A percentile compares a stretch with the other conserved stretches of the same genome.
Conservation (phyloP, 2,329 filamentous ascomycete genomes). For the Fusarium sp. region DNA sequence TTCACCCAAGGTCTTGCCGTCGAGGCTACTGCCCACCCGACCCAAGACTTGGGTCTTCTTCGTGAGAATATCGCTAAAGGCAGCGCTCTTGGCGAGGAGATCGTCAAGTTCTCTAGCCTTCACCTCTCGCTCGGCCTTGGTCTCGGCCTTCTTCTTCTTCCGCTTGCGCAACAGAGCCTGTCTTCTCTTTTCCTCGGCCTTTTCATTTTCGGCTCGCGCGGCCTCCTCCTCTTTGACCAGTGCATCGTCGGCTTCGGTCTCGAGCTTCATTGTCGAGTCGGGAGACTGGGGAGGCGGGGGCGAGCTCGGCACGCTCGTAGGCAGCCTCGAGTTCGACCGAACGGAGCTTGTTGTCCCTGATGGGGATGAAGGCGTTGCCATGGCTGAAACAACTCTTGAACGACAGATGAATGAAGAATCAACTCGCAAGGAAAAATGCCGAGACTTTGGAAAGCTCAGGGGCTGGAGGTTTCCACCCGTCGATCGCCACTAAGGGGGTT, state of each 20-base stretch:
- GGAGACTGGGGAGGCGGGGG: constrained; percentile 50
- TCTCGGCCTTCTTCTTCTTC: constrained; percentile 65
- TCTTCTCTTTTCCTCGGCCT: constrained; percentile 63
- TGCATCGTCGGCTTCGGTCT: constrained; percentile 46
- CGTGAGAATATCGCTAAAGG: constrained; percentile 75
- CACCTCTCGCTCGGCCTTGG: constrained; percentile 68
- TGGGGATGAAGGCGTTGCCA: constrained; percentile 51
- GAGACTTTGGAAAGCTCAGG: not conserved
- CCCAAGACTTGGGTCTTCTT: constrained; percentile 76
- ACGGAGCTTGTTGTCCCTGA: constrained; percentile 52
- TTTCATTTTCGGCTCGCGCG: constrained; percentile 58
- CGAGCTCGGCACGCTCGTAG: constrained; percentile 58
- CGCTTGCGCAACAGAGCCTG: constrained; percentile 59
- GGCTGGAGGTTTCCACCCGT: constrained; percentile 18
- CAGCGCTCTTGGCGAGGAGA: constrained; percentile 71
- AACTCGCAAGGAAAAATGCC: not conserved
- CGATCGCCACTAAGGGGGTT: constrained; percentile 22
- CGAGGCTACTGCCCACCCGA: constrained; percentile 72
- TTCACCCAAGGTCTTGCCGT: constrained; percentile 73
- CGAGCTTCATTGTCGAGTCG: constrained; percentile 30
- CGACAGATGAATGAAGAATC: not conserved
- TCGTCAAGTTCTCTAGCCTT: constrained; percentile 74
- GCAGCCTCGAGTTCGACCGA: constrained; percentile 48
- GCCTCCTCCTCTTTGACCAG: constrained; percentile 57
- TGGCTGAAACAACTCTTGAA: constrained; percentile 19